Evolutionary conservation across 1,284 basidiomycete species (phyloP).

Genomic region (Ceratobasidium sp.): DNA sequence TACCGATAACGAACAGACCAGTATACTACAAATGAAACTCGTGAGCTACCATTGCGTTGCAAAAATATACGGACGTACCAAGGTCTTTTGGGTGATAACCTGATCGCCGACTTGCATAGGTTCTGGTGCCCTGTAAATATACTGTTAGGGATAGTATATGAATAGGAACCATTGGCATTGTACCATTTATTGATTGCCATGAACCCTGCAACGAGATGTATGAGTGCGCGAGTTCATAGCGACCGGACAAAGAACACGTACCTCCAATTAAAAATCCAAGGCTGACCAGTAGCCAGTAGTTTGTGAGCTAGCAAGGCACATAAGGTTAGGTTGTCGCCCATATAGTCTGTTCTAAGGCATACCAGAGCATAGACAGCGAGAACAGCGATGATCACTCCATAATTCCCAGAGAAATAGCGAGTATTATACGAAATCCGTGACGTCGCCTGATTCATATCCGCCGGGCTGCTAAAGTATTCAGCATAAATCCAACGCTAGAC

Average conservation of each 20-base stretch:
- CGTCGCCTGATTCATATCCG: conserved; percentile 73
- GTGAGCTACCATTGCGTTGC: conserved; percentile 62
- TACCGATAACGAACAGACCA: conserved; percentile 80
- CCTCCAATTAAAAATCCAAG: conserved; percentile 92
- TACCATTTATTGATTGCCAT: conserved; percentile 91
- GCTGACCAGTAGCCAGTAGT: conserved; percentile 84
- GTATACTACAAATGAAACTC: conserved; percentile 70
- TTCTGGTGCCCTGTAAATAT: conserved; percentile 70
- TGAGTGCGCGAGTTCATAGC: not conserved
- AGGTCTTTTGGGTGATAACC: conserved; percentile 83
- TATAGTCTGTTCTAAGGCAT: not conserved
- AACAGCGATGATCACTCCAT: conserved; percentile 83
- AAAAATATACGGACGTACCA: conserved; percentile 59
- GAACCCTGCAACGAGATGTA: conserved; percentile 64
- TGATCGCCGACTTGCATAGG: conserved; percentile 83
- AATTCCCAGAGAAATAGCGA: conserved; percentile 85
- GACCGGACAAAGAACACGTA: not conserved
- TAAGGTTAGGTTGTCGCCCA: conserved; percentile 12
- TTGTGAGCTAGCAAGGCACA: conserved; percentile 71
- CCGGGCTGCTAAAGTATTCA: conserved; percentile 48
- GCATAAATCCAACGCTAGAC: conserved; percentile 23
- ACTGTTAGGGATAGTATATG: not conserved
- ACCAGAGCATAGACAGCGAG: conserved; percentile 90
- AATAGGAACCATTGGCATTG: conserved; percentile 56
- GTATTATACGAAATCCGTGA: conserved; percentile 49